Conservation (phyloP, 306 rosid species). For the Luffa acutangula region DNA sequence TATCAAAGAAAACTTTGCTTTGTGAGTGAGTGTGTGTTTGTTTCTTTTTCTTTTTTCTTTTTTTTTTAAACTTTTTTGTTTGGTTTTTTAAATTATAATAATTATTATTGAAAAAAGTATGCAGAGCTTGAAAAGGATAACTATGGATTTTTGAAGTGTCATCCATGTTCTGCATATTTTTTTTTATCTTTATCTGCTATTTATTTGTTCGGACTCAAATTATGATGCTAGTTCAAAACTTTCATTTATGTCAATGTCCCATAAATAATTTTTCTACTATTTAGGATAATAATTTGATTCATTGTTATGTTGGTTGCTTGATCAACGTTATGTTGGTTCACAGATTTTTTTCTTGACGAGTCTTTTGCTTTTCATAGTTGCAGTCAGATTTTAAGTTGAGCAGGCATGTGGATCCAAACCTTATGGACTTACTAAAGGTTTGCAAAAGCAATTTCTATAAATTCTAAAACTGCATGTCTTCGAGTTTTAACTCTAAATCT, state of each 20-base stretch:
- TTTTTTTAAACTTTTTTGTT: no score
- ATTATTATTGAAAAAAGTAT: not conserved
- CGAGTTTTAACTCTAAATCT: constrained; percentile 12
- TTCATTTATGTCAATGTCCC: not conserved
- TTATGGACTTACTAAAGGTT: constrained; percentile 69
- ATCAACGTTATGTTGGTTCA: not conserved
- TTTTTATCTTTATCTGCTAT: not conserved
- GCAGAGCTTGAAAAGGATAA: not conserved
- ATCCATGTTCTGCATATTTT: not conserved
- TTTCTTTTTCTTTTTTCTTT: no score
- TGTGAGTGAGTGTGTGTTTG: not conserved
- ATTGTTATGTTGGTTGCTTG: not conserved
- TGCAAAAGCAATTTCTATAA: constrained; percentile 11
- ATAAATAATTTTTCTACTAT: not conserved
- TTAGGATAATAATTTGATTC: not conserved
- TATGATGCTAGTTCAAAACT: not conserved
- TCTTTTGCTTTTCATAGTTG: constrained; percentile 27
- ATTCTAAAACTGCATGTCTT: not conserved
- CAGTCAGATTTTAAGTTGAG: constrained; percentile 53
- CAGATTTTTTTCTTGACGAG: not conserved
- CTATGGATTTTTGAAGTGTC: not conserved
- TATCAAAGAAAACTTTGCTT: no score
- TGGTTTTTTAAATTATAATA: no score
- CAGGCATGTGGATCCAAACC: constrained; percentile 42
- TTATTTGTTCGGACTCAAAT: not conserved